Evolutionary conservation across 495 filamentous ascomycete species (phyloP).

Genomic region (Thozetella sp.): DNA sequence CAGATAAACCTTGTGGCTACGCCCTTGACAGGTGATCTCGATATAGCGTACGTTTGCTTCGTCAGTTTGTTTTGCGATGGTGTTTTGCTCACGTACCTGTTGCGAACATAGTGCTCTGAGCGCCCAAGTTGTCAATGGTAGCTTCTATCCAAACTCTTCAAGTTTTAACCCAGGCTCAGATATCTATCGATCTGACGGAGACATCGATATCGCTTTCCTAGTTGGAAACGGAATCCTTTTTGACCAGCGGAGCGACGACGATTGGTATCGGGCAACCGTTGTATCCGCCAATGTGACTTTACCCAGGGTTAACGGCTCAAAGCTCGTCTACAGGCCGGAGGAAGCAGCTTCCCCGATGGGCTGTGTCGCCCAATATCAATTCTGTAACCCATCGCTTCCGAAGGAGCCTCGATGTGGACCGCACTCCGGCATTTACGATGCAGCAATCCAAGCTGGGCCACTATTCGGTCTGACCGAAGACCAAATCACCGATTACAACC

Average conservation of each 20-base stretch:
- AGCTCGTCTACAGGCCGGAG: too few relatives aligned
- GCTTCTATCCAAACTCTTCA: too few relatives aligned
- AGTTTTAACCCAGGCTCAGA: not conserved
- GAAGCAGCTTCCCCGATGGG: slow-evolving; percentile 6
- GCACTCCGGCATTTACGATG: not conserved
- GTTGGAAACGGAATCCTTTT: not conserved
- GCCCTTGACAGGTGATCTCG: too few relatives aligned
- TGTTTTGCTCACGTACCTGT: too few relatives aligned
- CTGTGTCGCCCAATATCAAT: slow-evolving; percentile 5
- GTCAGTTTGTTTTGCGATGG: too few relatives aligned
- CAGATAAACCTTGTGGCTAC: too few relatives aligned
- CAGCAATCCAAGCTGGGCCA: not conserved
- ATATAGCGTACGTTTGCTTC: too few relatives aligned
- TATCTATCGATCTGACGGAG: not conserved
- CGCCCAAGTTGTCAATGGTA: too few relatives aligned
- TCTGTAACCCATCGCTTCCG: slow-evolving; percentile 2
- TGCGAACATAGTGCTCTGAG: too few relatives aligned
- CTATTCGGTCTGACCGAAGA: not conserved
- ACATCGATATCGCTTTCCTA: not conserved
- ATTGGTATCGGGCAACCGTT: not conserved
- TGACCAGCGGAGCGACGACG: not conserved
- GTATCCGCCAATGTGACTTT: not conserved
- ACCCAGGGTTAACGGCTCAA: too few relatives aligned
- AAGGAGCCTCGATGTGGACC: not conserved
- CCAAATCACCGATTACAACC: not conserved